Evolutionary conservation across 768 basidiomycete genomes (phyloP).

Genomic region (Serendipita vermifera): DNA sequence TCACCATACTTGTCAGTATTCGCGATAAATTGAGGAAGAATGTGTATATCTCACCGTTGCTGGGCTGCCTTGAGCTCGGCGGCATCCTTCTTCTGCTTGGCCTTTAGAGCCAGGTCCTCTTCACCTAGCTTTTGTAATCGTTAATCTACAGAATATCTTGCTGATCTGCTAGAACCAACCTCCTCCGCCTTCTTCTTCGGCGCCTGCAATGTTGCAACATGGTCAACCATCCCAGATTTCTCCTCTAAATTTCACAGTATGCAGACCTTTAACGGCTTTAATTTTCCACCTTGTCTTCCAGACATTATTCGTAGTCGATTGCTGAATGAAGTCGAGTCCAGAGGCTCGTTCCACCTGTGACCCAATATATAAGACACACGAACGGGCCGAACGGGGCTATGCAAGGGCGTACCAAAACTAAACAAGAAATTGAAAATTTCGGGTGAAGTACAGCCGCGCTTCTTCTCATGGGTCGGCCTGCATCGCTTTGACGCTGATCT

Average conservation of each 20-base stretch:
- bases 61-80: slow-evolving; percentile 4
- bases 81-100: slow-evolving; percentile 6
- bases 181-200: not conserved
- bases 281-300: slow-evolving; percentile 7
- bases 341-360: too few relatives aligned
- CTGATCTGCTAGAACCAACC: not conserved
- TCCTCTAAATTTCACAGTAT: not conserved
- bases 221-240: not conserved
- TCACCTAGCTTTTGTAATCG: slow-evolving; percentile 3
- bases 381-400: too few relatives aligned
- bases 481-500: too few relatives aligned
- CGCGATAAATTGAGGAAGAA: not conserved
- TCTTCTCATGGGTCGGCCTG: too few relatives aligned
- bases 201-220: not conserved
- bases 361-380: too few relatives aligned
- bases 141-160: too few relatives aligned
- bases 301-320: too few relatives aligned
- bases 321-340: too few relatives aligned
- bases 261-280: slow-evolving; percentile 4
- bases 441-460: too few relatives aligned
- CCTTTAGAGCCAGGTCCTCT: not conserved
- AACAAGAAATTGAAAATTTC: too few relatives aligned
- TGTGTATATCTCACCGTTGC: not conserved
- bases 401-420: too few relatives aligned
- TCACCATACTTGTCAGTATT: not conserved